A percentile compares a stretch with the other conserved stretches of the same genome.
These are phyloP conservation scores for Tephrocybe sp. DNA, from an alignment of 768 basidiomycete species.

Conservation along the genomic window DNA sequence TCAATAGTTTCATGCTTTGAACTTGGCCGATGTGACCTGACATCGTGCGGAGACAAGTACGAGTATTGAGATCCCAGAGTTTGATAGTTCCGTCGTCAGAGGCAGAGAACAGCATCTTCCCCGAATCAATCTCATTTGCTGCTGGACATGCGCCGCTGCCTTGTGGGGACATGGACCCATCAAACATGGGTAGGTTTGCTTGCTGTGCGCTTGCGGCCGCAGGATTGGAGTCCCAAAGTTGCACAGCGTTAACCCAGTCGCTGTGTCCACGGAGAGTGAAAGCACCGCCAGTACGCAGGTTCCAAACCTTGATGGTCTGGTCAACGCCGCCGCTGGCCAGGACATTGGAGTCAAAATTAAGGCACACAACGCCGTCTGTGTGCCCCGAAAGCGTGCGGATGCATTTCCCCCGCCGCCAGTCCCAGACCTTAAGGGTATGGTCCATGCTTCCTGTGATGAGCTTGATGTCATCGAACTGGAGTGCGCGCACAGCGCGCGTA, in stretches of 20 bases:
- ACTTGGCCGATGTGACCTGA: constrained; percentile 93
- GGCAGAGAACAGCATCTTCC: constrained; percentile 96
- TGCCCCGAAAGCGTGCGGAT: constrained; percentile 89
- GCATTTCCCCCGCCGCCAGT: constrained; percentile 89
- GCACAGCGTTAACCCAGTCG: constrained; percentile 96
- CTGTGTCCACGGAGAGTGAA: constrained; percentile 90
- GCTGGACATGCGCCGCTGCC: constrained; percentile 20
- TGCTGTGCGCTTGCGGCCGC: constrained; percentile 25
- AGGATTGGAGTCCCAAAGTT: constrained; percentile 78
- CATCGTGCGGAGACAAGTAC: constrained; percentile 81
- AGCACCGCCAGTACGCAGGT: constrained; percentile 85
- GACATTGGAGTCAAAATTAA: constrained; percentile 89
- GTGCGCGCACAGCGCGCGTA: constrained; percentile 83
- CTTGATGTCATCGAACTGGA: constrained; percentile 96
- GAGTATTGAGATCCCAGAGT: constrained; percentile 86
- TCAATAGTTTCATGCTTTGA: constrained; percentile 81
- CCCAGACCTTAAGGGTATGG: constrained; percentile 91
- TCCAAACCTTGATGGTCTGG: constrained; percentile 94
- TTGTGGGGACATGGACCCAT: constrained; percentile 21
- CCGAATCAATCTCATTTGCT: constrained; percentile 60
- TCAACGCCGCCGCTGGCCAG: constrained; percentile 93
- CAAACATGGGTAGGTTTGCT: constrained; percentile 31
- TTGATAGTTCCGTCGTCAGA: constrained; percentile 93
- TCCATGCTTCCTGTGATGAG: constrained; percentile 98
- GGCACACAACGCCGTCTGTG: constrained; percentile 85